Conservation (phyloP, 2,329 filamentous ascomycete genomes). For the Trichoderma citrinoviride region DNA sequence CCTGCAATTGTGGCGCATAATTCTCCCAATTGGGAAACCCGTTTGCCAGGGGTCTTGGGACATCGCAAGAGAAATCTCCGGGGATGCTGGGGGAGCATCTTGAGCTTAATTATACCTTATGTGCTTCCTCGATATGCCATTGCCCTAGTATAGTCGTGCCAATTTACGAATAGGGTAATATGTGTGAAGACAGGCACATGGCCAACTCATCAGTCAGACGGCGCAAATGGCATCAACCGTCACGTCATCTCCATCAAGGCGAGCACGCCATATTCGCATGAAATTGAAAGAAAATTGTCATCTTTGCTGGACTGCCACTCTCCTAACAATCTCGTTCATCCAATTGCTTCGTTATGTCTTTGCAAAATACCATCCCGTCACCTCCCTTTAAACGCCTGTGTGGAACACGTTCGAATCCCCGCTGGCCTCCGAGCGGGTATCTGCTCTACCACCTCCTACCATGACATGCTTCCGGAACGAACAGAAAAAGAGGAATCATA, state of each 20-base stretch:
- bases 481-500: background rate
- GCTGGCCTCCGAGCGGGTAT: conserved; percentile 22
- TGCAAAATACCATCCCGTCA: conserved; percentile 7
- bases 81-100: background rate
- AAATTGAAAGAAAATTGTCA: conserved; percentile 12
- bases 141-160: background rate
- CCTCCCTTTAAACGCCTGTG: conserved; percentile 10
- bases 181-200: background rate
- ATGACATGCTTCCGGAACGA: conserved; percentile 25
- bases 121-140: background rate
- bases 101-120: background rate
- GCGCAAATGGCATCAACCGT: background rate
- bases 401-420: conserved; percentile 20
- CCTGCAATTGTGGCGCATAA: background rate
- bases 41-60: background rate
- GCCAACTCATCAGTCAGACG: background rate
- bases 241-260: conserved; percentile 1
- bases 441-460: conserved; percentile 12
- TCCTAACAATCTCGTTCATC: background rate
- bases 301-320: background rate
- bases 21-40: background rate
- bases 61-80: background rate
- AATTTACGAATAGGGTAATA: too few relatives aligned
- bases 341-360: background rate
- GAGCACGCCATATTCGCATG: conserved; percentile 17